phyloP scores from a whole-genome alignment of 2,329 filamentous ascomycete genomes.

The Pseudocercospora fijiensis region DNA sequence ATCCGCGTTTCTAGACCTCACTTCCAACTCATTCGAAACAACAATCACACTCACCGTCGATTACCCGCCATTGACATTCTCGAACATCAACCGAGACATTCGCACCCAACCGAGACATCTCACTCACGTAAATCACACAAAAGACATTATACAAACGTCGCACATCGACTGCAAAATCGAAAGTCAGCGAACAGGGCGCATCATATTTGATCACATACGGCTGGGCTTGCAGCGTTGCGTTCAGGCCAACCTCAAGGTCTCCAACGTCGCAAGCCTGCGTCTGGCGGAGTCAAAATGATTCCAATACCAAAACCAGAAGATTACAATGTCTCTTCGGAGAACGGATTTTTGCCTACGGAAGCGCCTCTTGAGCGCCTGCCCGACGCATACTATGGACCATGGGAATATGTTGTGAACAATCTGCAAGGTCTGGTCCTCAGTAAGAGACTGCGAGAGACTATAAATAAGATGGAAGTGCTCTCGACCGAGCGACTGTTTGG shows the following conservation, averaged over 20 bases:
- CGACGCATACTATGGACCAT: constrained; percentile 89
- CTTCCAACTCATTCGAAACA: background rate
- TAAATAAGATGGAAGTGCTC: constrained; percentile 79
- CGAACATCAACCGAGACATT: background rate
- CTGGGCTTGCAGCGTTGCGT: constrained; percentile 40
- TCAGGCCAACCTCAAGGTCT: constrained; percentile 29
- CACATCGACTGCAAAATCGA: background rate
- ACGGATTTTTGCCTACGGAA: constrained; percentile 85
- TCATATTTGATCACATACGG: constrained; percentile 25
- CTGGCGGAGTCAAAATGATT: constrained; percentile 42
- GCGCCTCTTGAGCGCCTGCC: constrained; percentile 77
- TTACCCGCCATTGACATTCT: background rate
- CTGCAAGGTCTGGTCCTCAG: constrained; percentile 84
- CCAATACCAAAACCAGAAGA: constrained; percentile 59
- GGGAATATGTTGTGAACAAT: constrained; percentile 84
- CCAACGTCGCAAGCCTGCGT: constrained; percentile 40
- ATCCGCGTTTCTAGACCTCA: background rate
- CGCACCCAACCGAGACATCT: background rate
- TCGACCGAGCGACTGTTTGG: constrained; percentile 78
- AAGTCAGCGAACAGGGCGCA: background rate
- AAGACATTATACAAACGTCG: background rate
- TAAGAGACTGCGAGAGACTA: constrained; percentile 73
- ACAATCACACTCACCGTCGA: background rate
- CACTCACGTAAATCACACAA: background rate
- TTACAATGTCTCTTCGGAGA: constrained; percentile 73